Conservation (phyloP, 2,329 filamentous ascomycete species). For the Arachnopeziza araneosa region DNA sequence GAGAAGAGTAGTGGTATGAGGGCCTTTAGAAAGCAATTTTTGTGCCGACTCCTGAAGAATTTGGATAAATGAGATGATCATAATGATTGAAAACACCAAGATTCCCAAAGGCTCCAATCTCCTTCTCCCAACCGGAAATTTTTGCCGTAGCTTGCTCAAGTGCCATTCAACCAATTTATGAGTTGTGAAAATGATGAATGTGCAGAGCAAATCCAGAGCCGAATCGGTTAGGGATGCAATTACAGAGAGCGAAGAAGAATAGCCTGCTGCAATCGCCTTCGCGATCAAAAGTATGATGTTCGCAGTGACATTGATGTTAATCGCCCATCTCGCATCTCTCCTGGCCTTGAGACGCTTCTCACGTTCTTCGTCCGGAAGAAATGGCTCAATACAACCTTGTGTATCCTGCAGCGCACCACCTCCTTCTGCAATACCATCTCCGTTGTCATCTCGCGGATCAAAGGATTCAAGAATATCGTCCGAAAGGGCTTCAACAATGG, state of each 20-base stretch:
- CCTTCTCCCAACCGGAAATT: slow-evolving; percentile 49
- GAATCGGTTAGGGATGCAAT: slow-evolving; percentile 55
- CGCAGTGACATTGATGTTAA: slow-evolving; percentile 53
- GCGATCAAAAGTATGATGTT: slow-evolving; percentile 50
- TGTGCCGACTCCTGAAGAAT: slow-evolving; percentile 52
- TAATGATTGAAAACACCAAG: slow-evolving; percentile 54
- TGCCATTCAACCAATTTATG: slow-evolving; percentile 53
- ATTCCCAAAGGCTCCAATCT: slow-evolving; percentile 54
- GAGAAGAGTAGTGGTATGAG: slow-evolving; percentile 40
- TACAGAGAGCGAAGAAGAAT: slow-evolving; percentile 51
- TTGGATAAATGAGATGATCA: slow-evolving; percentile 56
- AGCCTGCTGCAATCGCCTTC: slow-evolving; percentile 46
- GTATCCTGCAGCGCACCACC: slow-evolving; percentile 44
- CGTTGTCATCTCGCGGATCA: slow-evolving; percentile 48
- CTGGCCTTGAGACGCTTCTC: slow-evolving; percentile 41
- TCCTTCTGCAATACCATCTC: slow-evolving; percentile 49
- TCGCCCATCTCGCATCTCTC: slow-evolving; percentile 48
- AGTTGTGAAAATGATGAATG: slow-evolving; percentile 52
- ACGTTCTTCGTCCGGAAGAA: slow-evolving; percentile 50
- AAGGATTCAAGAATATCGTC: slow-evolving; percentile 57
- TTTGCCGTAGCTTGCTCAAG: slow-evolving; percentile 41
- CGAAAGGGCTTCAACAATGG: slow-evolving; percentile 48
- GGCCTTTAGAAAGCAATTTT: slow-evolving; percentile 42
- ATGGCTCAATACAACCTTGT: slow-evolving; percentile 45
- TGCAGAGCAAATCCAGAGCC: slow-evolving; percentile 53